Evolutionary conservation across 1,284 basidiomycete species (phyloP).

Genomic region (Boletus coffeatus): DNA sequence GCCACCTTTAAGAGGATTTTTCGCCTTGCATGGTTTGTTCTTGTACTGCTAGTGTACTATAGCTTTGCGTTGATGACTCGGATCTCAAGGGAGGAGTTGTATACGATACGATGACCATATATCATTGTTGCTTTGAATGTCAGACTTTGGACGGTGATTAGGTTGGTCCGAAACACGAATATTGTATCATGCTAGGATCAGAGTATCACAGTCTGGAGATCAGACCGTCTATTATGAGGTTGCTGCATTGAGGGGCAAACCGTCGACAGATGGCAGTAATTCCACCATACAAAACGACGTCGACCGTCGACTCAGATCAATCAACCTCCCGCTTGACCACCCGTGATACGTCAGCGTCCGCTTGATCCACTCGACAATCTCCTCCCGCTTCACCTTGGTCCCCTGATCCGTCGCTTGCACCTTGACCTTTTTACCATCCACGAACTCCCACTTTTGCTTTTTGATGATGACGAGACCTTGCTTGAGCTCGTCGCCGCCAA

Average conservation of each 20-base stretch:
- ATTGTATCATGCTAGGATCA: no score
- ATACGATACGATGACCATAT: no score
- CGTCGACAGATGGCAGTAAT: no score
- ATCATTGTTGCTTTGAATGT: not conserved
- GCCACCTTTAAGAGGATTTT: no score
- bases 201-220: no score
- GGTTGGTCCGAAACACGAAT: no score
- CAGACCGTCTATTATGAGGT: no score
- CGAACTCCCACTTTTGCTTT: slow-evolving; percentile 82
- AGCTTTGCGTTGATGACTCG: not conserved
- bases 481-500: slow-evolving; percentile 85
- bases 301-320: slow-evolving; percentile 8
- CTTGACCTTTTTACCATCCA: slow-evolving; percentile 69
- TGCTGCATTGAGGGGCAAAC: no score
- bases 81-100: not conserved
- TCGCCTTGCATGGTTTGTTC: not conserved
- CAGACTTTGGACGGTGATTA: no score
- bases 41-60: not conserved
- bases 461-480: slow-evolving; percentile 87
- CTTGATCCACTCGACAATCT: slow-evolving; percentile 70
- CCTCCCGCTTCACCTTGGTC: slow-evolving; percentile 59
- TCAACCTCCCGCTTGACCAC: slow-evolving; percentile 41
- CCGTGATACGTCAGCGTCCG: slow-evolving; percentile 40
- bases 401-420: slow-evolving; percentile 61
- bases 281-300: not conserved